phyloP scores from a whole-genome alignment of 805 yeast genomes.

The Wickerhamiella brachini region DNA sequence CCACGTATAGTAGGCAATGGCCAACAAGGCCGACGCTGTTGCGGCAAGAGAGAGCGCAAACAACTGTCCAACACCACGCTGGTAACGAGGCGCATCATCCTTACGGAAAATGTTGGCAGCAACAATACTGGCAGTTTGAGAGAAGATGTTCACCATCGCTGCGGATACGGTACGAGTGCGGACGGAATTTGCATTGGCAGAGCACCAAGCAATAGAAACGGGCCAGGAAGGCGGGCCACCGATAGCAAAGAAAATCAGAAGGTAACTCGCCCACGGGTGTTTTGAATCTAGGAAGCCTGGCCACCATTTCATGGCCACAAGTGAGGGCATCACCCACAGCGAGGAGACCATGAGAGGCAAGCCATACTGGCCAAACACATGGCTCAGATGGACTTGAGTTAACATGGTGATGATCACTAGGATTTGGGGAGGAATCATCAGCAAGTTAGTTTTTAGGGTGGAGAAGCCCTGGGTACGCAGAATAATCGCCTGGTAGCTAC shows the following conservation, averaged over 20 bases:
- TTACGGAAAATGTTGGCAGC: conserved; percentile 42
- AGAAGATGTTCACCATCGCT: conserved; percentile 50
- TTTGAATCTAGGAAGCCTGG: conserved; percentile 9
- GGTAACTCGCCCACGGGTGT: conserved; percentile 22
- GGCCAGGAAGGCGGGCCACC: conserved; percentile 20
- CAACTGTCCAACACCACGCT: conserved; percentile 36
- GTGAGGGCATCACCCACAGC: conserved; percentile 13
- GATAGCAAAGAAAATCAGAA: conserved; percentile 18
- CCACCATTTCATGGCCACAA: conserved; percentile 17
- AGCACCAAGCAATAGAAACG: conserved; percentile 32
- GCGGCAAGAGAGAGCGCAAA: conserved; percentile 18
- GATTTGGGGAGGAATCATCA: conserved; percentile 36
- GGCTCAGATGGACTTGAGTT: conserved; percentile 10
- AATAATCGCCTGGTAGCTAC: conserved; percentile 35
- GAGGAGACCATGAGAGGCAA: conserved; percentile 7
- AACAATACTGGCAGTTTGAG: conserved; percentile 43
- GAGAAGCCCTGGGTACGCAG: conserved; percentile 36
- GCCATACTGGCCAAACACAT: conserved; percentile 8
- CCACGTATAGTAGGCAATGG: conserved; percentile 24
- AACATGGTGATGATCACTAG: conserved; percentile 17
- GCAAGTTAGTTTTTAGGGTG: conserved; percentile 37
- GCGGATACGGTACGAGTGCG: conserved; percentile 52
- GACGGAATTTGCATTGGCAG: conserved; percentile 48
- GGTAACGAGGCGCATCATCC: conserved; percentile 47
- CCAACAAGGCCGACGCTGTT: conserved; percentile 11